phyloP scores from a whole-genome alignment of 2,329 filamentous ascomycete species.

The Lizonia empirigonia region DNA sequence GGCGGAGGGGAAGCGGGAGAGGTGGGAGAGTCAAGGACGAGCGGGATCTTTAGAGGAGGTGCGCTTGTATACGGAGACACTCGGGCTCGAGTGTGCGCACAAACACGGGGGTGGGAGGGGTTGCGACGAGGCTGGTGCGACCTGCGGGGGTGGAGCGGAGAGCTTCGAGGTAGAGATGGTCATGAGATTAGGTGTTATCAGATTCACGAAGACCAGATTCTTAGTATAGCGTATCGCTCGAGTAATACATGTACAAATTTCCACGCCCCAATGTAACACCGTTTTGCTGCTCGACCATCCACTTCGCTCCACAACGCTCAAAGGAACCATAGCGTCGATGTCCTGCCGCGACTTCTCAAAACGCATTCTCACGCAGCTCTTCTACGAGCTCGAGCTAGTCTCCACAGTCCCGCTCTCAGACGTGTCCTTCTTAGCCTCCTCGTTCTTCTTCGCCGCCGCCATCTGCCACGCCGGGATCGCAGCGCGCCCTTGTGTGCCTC shows the following conservation, averaged over 20 bases:
- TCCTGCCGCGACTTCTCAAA: too few species aligned
- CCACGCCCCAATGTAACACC: background rate
- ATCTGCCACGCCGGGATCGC: conserved; percentile 62
- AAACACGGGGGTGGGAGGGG: background rate
- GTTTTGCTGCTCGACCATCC: too few species aligned
- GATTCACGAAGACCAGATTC: too few species aligned
- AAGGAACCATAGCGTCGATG: too few species aligned
- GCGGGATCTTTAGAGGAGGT: background rate
- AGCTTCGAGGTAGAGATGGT: background rate
- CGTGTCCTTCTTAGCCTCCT: conserved; percentile 53
- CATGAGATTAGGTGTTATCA: background rate
- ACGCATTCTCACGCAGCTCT: too few species aligned
- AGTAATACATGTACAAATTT: conserved; percentile 4
- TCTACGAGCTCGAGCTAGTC: conserved; percentile 37
- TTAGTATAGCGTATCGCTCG: background rate
- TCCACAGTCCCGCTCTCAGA: conserved; percentile 47
- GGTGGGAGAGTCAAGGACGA: background rate
- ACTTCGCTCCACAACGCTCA: too few species aligned
- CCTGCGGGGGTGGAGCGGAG: background rate
- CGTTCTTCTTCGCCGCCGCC: conserved; percentile 55
- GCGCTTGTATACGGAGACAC: background rate
- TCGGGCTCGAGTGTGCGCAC: background rate
- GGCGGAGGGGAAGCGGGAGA: conserved; percentile 21
- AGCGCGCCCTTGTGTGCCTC: conserved; percentile 42
- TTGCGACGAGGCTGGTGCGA: background rate